A percentile compares a stretch with the other conserved stretches of the same genome.
These are phyloP conservation scores for Pleurostoma richardsiae DNA, from an alignment of 2,329 filamentous ascomycete genomes.

Conservation along the genomic window DNA sequence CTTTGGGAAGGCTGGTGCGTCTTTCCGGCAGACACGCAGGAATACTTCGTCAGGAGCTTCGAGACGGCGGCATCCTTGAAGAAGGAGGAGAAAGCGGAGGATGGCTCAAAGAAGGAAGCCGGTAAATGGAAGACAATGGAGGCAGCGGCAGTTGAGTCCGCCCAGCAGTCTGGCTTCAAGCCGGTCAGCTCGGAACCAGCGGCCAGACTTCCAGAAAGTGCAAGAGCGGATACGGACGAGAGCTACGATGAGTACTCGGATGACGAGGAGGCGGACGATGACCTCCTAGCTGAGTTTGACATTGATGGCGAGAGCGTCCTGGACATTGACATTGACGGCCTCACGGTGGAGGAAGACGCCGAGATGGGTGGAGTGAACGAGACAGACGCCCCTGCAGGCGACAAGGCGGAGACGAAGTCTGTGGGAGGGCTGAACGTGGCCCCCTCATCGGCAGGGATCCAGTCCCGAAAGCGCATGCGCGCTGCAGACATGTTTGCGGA, in stretches of 20 bases:
- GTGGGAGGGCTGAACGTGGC: constrained; percentile 15
- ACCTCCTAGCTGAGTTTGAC: constrained; percentile 40
- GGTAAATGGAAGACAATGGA: constrained; percentile 49
- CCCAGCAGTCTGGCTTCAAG: constrained; percentile 18
- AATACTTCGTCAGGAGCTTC: constrained; percentile 65
- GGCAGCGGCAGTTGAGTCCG: constrained; percentile 17
- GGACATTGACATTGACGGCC: constrained; percentile 42
- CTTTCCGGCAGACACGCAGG: constrained; percentile 70
- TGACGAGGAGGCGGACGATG: constrained; percentile 45
- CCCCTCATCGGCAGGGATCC: constrained; percentile 15
- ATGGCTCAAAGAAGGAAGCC: constrained; percentile 24
- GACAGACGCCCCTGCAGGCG: constrained; percentile 6
- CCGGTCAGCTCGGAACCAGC: constrained; percentile 11
- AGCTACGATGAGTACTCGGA: constrained; percentile 26
- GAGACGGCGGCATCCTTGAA: constrained; percentile 56
- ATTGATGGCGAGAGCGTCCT: constrained; percentile 35
- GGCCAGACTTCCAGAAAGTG: background rate
- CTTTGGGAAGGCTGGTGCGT: constrained; percentile 70
- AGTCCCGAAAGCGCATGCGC: constrained; percentile 58
- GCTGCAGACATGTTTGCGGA: constrained; percentile 87
- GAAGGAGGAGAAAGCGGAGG: constrained; percentile 26
- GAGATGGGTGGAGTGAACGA: constrained; percentile 4
- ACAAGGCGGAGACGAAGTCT: constrained; percentile 14
- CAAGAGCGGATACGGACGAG: constrained; percentile 8
- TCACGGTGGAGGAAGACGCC: constrained; percentile 22